Evolutionary conservation across 106 monocot species (phyloP).

Genomic region (Amphibolis antarctica): DNA sequence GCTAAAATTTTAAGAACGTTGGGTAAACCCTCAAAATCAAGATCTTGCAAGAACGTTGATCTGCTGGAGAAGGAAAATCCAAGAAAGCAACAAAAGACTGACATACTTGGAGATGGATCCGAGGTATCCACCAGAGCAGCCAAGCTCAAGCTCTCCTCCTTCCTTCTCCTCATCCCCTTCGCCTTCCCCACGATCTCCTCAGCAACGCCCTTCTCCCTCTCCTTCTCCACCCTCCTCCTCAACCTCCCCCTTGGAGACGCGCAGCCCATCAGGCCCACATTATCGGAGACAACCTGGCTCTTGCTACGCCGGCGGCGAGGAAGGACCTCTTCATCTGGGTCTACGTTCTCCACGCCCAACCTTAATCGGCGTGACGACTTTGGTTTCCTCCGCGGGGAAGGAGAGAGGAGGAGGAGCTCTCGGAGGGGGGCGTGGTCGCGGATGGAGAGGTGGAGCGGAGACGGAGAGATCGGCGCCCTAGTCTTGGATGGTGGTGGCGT

Average conservation of each 20-base stretch:
- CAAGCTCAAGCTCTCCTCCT: constrained; percentile 20
- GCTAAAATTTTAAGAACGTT: no score
- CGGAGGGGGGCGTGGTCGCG: constrained; percentile 27
- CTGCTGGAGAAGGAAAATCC: neutral
- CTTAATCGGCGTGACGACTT: neutral
- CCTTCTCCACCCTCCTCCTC: constrained; percentile 44
- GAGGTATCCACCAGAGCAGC: constrained; percentile 7
- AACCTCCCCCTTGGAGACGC: constrained; percentile 40
- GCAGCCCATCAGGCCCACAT: constrained; percentile 15
- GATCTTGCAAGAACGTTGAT: no score
- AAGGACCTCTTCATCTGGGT: constrained; percentile 8
- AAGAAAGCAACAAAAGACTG: neutral
- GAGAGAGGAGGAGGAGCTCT: constrained; percentile 51
- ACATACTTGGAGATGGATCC: constrained; percentile 16
- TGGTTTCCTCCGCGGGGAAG: constrained; percentile 18
- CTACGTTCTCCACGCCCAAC: constrained; percentile 25
- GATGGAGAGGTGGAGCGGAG: constrained; percentile 31
- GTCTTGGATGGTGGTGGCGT: constrained; percentile 15
- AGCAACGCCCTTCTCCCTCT: constrained; percentile 9
- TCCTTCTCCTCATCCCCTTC: constrained; percentile 25
- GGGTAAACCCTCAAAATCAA: neutral
- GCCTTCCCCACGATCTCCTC: constrained; percentile 26
- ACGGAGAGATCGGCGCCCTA: constrained; percentile 23
- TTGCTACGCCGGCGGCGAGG: constrained; percentile 20
- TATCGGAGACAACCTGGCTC: constrained; percentile 17